Evolutionary conservation across 805 yeast genomes (phyloP), one percentile per base, ranked within the genome.

Genomic region (Ogataea degrootiae): DNA sequence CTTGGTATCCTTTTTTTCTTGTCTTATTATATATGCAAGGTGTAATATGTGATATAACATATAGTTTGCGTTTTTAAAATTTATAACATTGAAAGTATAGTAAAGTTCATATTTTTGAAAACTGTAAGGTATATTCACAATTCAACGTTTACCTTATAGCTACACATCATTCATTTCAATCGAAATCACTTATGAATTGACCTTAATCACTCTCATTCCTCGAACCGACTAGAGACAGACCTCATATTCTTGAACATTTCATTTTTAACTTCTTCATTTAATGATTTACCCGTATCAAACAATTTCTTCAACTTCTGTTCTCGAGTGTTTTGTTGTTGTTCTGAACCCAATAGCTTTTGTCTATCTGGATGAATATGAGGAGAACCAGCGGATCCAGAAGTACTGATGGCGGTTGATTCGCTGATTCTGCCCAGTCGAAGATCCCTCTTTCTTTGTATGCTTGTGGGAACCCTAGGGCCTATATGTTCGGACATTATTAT

Each of bases 381-480:
- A 9, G 31, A 26, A 9, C 31, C 31, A 26, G 31, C 12, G 31
- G 12, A 4, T 26, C 31, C 6, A 9, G 31, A 26, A 26, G 31
- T 26, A 26, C 31, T 26, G n/a, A 23, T 26, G n/a, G 12, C 5
- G 7, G n/a, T 8, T 11, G 42, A n/a, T 16, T 12, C 22, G 6
- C 14, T 12, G 6, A 17, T 36, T 33, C 54, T 44, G 6, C 57
- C 53, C 4, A 54, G 44, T 17, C 58, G 37, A 14, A 45, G 7
- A 37, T 57, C 52, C 15, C 65, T 39, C 6, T 42, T 17, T 39
- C 48, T 47, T 42, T 54, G 58, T 2, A 61, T 51, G 6, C 51
- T 50, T 6, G n/a, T 21, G 2, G 67, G 67, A 9, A 62, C 58
- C 19, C 38, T 43, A 1, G 65, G 67, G 2, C 67, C 67, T 6